These are phyloP conservation scores for Anaeromyces robustus DNA, from an alignment of 192 early-diverging fungal species.

Conservation along the genomic window DNA sequence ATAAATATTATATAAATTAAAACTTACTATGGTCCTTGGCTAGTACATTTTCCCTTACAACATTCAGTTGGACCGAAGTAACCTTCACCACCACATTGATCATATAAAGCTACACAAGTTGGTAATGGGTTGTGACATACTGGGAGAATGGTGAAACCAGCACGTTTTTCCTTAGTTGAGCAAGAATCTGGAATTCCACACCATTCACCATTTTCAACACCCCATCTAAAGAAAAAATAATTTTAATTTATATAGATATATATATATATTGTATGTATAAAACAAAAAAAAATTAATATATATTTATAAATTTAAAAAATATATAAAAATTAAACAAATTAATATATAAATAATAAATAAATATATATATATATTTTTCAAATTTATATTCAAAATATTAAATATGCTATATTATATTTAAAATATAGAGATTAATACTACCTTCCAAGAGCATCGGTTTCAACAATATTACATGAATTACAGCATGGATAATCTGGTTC, in stretches of 20 bases:
- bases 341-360: no score
- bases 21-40: background rate
- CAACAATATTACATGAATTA: background rate
- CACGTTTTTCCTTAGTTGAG: background rate
- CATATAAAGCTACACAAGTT: background rate
- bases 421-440: no score
- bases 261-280: no score
- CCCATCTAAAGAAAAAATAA: no score
- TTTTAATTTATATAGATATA: no score
- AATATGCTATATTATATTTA: no score
- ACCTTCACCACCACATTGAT: background rate
- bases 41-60: background rate
- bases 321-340: no score
- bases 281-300: no score
- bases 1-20: background rate
- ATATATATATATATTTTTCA: no score
- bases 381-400: no score
- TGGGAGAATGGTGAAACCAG: background rate
- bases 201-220: background rate
- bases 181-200: background rate
- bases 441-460: background rate
- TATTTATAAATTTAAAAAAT: no score
- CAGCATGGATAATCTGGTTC: background rate
- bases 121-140: background rate
- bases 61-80: background rate